phyloP scores from a whole-genome alignment of 1,284 basidiomycete species.

The Tausonia pullulans region DNA sequence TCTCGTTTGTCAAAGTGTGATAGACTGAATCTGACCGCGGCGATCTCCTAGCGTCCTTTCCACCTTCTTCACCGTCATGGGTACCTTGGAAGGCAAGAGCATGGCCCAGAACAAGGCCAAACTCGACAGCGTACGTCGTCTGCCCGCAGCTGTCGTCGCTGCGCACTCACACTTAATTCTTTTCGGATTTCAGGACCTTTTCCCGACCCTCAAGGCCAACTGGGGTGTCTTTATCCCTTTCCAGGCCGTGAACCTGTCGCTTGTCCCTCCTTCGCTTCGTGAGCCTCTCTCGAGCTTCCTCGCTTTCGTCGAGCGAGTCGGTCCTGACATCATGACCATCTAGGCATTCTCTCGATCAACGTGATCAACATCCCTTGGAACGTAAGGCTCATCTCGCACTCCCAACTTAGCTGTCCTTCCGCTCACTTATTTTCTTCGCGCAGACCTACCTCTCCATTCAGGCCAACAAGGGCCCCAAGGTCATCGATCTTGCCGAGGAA shows the following conservation, averaged over 20 bases:
- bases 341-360: background rate
- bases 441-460: conserved; percentile 16
- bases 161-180: background rate
- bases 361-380: conserved; percentile 4
- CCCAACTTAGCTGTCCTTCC: background rate
- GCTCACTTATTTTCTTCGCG: background rate
- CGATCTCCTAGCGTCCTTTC: background rate
- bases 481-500: too few relatives aligned
- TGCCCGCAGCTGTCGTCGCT: background rate
- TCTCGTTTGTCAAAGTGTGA: background rate
- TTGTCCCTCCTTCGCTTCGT: conserved; percentile 8
- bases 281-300: background rate
- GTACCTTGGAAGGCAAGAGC: conserved; percentile 36
- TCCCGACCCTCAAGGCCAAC: conserved; percentile 16
- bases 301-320: background rate
- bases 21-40: too few relatives aligned
- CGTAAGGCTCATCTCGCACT: background rate
- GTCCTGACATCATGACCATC: background rate
- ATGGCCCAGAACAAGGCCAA: conserved; percentile 32
- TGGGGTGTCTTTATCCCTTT: conserved; percentile 17
- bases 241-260: conserved; percentile 13
- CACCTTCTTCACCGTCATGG: conserved; percentile 39
- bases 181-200: background rate
- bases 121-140: conserved; percentile 61
- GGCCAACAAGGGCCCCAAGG: conserved; percentile 7